Percentiles rank a stretch among this genome's conserved stretches.
Conservation (phyloP, 805 yeast species). For the Yamadazyma laniorum region DNA sequence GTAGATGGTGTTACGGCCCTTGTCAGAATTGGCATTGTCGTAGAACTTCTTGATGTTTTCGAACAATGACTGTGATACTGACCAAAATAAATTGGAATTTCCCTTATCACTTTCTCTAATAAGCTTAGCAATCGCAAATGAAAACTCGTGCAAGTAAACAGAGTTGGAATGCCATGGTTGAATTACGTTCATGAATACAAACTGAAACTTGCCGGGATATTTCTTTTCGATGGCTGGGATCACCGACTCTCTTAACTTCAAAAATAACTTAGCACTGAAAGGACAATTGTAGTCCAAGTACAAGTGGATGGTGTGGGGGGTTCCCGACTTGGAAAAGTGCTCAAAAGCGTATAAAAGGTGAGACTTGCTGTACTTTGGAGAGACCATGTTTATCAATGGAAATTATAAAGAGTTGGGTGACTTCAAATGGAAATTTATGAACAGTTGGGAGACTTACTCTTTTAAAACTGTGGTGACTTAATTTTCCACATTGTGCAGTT, state of each 20-base stretch:
- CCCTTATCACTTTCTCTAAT: slow-evolving; percentile 33
- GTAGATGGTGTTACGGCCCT: slow-evolving; percentile 56
- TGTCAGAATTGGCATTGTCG: slow-evolving; percentile 57
- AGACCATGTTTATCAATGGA: slow-evolving; percentile 26
- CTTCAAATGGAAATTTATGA: too few species aligned
- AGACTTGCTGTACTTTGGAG: slow-evolving; percentile 41
- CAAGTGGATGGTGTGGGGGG: slow-evolving; percentile 53
- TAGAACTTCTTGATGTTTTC: slow-evolving; percentile 53
- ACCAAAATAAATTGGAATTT: slow-evolving; percentile 31
- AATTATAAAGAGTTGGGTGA: too few species aligned
- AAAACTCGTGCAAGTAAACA: slow-evolving; percentile 64
- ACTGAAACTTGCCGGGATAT: slow-evolving; percentile 51
- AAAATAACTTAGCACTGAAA: slow-evolving; percentile 63
- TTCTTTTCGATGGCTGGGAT: slow-evolving; percentile 50
- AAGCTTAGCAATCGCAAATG: slow-evolving; percentile 67
- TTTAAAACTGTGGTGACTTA: too few species aligned
- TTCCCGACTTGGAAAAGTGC: slow-evolving; percentile 9
- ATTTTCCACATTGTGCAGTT: too few species aligned
- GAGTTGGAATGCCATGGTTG: slow-evolving; percentile 92
- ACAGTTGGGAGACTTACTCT: too few species aligned
- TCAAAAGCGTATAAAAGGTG: slow-evolving; percentile 27
- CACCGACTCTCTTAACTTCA: slow-evolving; percentile 50
- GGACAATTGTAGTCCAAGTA: slow-evolving; percentile 80
- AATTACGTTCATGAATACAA: slow-evolving; percentile 68
- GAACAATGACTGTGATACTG: slow-evolving; percentile 55